phyloP scores from a whole-genome alignment of 139 green algal species.

The Chlorella vulgaris region DNA sequence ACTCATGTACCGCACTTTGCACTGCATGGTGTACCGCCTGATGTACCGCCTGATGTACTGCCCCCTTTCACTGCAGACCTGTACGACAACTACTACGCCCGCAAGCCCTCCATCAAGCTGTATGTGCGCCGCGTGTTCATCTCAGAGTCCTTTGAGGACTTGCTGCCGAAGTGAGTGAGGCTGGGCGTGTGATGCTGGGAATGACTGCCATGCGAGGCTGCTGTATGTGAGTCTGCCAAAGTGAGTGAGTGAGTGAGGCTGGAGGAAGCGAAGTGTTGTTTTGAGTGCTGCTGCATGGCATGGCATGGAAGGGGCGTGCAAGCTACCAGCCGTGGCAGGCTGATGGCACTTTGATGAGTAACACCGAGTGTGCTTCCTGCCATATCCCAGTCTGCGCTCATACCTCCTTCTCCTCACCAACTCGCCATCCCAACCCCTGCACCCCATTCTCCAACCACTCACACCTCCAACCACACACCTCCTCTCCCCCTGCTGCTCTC shows the following conservation, averaged over 20 bases:
- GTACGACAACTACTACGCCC: conserved; percentile 92
- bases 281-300: neutral
- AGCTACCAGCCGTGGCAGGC: no score
- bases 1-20: neutral
- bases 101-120: conserved; percentile 81
- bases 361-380: no score
- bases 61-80: conserved; percentile 20
- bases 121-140: conserved; percentile 98
- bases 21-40: neutral
- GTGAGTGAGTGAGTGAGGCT: neutral
- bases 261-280: no score
- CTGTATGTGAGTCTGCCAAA: neutral
- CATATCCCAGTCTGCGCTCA: no score
- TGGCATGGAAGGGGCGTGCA: no score
- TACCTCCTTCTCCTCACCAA: no score
- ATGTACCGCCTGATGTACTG: neutral
- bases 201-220: neutral
- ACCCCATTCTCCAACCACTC: no score
- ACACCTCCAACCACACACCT: no score
- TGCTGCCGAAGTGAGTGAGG: conserved; percentile 89
- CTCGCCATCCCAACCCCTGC: no score
- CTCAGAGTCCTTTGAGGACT: conserved; percentile 88
- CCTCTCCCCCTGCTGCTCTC: no score
- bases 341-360: no score
- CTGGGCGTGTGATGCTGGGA: neutral